These are phyloP conservation scores for Neurospora discreta DNA, from an alignment of 495 filamentous ascomycete species.

Conservation along the genomic window DNA sequence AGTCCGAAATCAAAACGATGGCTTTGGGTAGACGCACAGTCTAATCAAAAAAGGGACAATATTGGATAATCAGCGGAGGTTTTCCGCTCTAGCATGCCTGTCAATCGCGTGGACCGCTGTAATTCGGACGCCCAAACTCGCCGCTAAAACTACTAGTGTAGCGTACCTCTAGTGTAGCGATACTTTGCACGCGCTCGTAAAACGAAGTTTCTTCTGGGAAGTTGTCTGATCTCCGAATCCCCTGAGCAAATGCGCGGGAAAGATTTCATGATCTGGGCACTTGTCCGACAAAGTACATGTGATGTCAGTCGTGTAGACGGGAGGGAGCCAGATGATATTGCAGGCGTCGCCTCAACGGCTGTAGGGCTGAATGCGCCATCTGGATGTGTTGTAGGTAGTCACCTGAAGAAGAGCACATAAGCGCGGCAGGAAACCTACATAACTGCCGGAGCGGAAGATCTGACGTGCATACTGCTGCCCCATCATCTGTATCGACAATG, in stretches of 20 bases:
- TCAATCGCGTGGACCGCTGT: neutral
- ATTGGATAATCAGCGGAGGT: neutral
- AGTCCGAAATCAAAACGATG: neutral
- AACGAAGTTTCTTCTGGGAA: neutral
- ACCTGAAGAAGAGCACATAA: neutral
- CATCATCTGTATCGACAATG: neutral
- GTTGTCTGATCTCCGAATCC: neutral
- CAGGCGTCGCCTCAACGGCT: neutral
- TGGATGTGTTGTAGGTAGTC: neutral
- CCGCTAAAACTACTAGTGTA: neutral
- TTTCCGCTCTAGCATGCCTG: neutral
- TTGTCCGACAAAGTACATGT: neutral
- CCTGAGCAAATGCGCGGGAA: neutral
- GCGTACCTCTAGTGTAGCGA: neutral
- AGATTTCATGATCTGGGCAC: neutral
- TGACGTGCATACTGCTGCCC: neutral
- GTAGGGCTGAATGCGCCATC: neutral
- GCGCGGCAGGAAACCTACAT: neutral
- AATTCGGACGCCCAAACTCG: neutral
- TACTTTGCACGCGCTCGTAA: neutral
- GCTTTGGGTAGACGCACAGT: neutral
- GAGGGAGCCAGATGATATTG: neutral
- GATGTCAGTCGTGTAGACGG: neutral
- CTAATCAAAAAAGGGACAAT: neutral
- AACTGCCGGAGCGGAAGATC: neutral